Percentiles rank a stretch among this genome's conserved stretches.
Conservation (phyloP, 805 yeast species). For the Kodamaea restingae region DNA sequence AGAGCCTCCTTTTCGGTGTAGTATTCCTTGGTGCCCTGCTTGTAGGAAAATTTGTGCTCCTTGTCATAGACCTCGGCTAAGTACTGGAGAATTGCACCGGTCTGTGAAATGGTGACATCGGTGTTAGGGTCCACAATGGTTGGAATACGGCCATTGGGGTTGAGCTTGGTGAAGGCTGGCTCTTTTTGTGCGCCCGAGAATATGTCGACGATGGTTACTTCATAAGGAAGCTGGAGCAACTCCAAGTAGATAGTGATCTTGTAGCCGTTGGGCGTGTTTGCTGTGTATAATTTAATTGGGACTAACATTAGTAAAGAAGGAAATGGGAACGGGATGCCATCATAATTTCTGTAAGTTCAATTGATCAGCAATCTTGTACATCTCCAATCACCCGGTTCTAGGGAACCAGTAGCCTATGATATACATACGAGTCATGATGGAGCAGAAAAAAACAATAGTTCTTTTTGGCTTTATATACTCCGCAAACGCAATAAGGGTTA, state of each 20-base stretch:
- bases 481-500: too few relatives aligned
- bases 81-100: conserved; percentile 59
- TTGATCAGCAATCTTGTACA: too few relatives aligned
- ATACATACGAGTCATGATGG: too few relatives aligned
- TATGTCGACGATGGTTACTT: conserved; percentile 41
- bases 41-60: conserved; percentile 44
- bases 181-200: conserved; percentile 45
- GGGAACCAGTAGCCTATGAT: too few relatives aligned
- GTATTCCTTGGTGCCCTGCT: conserved; percentile 36
- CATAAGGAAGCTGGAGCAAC: conserved; percentile 39
- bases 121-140: conserved; percentile 40
- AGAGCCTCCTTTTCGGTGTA: conserved; percentile 53
- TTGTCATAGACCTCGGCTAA: conserved; percentile 58
- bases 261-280: conserved; percentile 44
- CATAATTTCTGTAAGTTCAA: too few relatives aligned
- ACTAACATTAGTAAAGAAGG: background rate
- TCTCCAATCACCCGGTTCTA: too few relatives aligned
- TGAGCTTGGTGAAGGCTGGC: conserved; percentile 52
- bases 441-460: too few relatives aligned
- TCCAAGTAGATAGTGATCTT: conserved; percentile 41
- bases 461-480: too few relatives aligned
- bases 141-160: conserved; percentile 65
- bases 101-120: conserved; percentile 51
- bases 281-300: conserved; percentile 25
- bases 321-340: too few relatives aligned